Conservation (phyloP, 768 basidiomycete species). For the Trametes coccinea region DNA sequence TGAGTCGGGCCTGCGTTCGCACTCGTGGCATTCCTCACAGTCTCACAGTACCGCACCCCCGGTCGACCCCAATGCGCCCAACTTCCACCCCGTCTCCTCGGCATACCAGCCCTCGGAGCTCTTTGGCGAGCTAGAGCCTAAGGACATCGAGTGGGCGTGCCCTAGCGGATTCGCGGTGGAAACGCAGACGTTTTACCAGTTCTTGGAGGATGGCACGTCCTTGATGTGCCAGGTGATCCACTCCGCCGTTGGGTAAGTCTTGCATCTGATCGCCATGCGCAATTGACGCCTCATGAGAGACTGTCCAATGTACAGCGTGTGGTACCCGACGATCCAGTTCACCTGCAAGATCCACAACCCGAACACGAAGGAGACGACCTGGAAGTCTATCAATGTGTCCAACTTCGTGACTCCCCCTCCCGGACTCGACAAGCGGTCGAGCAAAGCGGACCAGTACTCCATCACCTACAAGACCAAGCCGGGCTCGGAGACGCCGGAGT, state of each 20-base stretch:
- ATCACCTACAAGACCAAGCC: conserved; percentile 64
- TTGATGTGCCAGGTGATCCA: conserved; percentile 87
- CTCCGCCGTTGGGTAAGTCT: conserved; percentile 80
- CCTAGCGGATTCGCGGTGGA: conserved; percentile 84
- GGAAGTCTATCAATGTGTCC: conserved; percentile 86
- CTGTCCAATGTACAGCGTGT: conserved; percentile 53
- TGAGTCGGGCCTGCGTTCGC: conserved; percentile 44
- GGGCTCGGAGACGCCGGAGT: conserved; percentile 65
- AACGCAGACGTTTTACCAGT: conserved; percentile 85
- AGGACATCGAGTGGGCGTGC: conserved; percentile 83
- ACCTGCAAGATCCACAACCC: conserved; percentile 87
- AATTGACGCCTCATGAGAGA: neutral
- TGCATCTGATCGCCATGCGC: neutral
- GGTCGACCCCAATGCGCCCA: conserved; percentile 67
- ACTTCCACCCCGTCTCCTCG: conserved; percentile 82
- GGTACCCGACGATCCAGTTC: conserved; percentile 95
- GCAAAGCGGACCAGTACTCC: conserved; percentile 83
- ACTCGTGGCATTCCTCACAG: conserved; percentile 15
- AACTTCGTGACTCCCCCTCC: conserved; percentile 79
- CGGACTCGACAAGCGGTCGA: conserved; percentile 80
- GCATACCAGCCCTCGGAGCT: conserved; percentile 54
- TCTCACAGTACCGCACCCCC: conserved; percentile 51
- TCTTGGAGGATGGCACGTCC: conserved; percentile 75
- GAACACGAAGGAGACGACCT: conserved; percentile 66
- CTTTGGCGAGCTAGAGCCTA: conserved; percentile 72